Base-by-base conservation (phyloP, 257 asterid species). In the Voacanga thouarsii region DNA sequence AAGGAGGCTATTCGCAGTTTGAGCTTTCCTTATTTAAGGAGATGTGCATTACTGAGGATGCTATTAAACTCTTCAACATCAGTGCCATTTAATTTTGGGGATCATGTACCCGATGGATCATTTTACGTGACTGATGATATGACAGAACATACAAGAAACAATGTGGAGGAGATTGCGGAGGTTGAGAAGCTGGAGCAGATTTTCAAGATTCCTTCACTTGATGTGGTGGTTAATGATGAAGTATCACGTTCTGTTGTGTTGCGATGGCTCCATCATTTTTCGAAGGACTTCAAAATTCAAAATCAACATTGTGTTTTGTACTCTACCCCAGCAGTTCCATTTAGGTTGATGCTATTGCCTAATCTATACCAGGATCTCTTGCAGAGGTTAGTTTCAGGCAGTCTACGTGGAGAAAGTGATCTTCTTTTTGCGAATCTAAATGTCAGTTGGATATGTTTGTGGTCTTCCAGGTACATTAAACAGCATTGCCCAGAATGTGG, bases 31-130 rank as follows among this genome's bases (percentile, higher is more conserved):
- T 96, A 80, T 80, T 83, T 96, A 80, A 86, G 99, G 82, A 89
- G 96, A 90, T 96, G 98, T 83, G 96, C 93, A 72, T 79, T 96
- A 85, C 85, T 96, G 64, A 92, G 99, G 99, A 94, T 88, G 83
- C 88, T 96, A 50, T 81, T 93, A 77, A 86, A 86, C 78, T 81
- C 85, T 85, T 89, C 97, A 53, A 82, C 75, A 39, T 72, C 81
- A 75, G 84, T 74, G 80, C 95, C 97, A 33, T 96, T 93, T 82
- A 77, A 84, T 71, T 84, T 83, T 75, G 96, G 89, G 71, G 61
- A 81, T 75, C 84, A 83, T 19, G 75, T 80, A 47, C 83, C 76
- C 80, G 88, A 77, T 84, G 92, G 80, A 81, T 88, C 89, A 75
- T 66, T 80, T 49, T 66, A 63, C 69, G 78, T 83, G 26, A 71